A percentile compares a stretch with the other conserved stretches of the same genome.
phyloP scores from a whole-genome alignment of 768 basidiomycete genomes.

The Suillus sp. region DNA sequence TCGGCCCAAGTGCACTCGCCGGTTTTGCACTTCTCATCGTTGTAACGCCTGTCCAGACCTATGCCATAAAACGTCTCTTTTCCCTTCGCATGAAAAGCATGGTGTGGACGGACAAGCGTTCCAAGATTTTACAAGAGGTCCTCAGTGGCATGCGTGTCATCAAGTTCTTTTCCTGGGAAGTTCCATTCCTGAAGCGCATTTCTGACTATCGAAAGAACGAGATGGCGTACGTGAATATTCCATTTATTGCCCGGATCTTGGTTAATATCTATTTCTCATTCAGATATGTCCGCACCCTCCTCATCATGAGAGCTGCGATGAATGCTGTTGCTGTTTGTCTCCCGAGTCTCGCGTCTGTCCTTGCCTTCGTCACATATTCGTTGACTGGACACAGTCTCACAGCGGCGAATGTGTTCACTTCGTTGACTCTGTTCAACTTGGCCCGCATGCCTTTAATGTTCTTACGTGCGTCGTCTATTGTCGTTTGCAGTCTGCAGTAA shows the following conservation, averaged over 20 bases:
- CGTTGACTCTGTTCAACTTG: constrained; percentile 83
- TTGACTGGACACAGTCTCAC: constrained; percentile 66
- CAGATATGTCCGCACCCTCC: constrained; percentile 66
- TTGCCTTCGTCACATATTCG: constrained; percentile 77
- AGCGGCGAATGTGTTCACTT: constrained; percentile 79
- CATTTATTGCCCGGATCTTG: constrained; percentile 12
- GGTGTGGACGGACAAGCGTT: constrained; percentile 89
- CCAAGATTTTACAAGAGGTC: constrained; percentile 87
- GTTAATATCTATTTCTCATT: background rate
- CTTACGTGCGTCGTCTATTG: constrained; percentile 39
- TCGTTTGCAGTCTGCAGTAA: constrained; percentile 6
- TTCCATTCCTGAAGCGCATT: constrained; percentile 76
- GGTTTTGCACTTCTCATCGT: constrained; percentile 67
- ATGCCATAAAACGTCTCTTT: constrained; percentile 67
- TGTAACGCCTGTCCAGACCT: constrained; percentile 70
- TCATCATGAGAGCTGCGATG: constrained; percentile 66
- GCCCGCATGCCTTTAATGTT: constrained; percentile 83
- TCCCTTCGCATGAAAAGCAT: constrained; percentile 70
- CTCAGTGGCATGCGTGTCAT: constrained; percentile 89
- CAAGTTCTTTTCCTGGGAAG: constrained; percentile 91
- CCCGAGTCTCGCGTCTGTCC: constrained; percentile 77
- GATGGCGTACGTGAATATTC: constrained; percentile 47
- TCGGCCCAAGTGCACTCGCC: constrained; percentile 62
- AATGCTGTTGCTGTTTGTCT: constrained; percentile 71
- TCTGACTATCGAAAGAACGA: constrained; percentile 71